Percentiles rank a stretch among this genome's conserved stretches.
Conservation (phyloP, 2,329 filamentous ascomycete species). For the Ophiostoma sp. region DNA sequence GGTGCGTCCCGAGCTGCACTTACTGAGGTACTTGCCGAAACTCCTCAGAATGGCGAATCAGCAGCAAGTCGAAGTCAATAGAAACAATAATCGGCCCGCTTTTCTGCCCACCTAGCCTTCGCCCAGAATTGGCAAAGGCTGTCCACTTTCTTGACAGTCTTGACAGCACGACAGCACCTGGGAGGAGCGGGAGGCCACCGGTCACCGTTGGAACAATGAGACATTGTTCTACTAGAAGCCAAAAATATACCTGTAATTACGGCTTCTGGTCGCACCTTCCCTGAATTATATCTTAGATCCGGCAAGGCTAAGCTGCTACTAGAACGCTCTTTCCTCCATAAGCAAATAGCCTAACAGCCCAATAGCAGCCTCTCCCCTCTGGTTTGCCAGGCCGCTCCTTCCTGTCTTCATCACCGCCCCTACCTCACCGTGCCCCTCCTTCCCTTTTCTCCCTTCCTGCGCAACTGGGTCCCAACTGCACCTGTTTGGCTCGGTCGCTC, state of each 20-base stretch:
- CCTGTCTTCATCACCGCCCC: not conserved
- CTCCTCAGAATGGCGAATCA: not conserved
- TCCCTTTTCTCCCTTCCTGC: constrained; percentile 1
- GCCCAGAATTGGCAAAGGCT: not conserved
- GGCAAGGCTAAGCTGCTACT: not conserved
- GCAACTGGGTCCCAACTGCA: not conserved
- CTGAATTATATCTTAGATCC: not conserved
- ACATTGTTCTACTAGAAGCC: constrained; percentile 3
- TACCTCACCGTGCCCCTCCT: constrained; percentile 6
- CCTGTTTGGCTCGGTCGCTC: not conserved
- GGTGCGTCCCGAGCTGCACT: not conserved
- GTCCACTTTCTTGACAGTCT: too few relatives aligned
- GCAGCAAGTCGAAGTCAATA: constrained; percentile 1
- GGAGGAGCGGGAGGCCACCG: not conserved
- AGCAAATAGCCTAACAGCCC: not conserved
- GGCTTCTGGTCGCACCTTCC: constrained; percentile 5
- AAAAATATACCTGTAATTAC: constrained; percentile 10
- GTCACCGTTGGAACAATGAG: not conserved
- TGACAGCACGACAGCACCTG: too few relatives aligned
- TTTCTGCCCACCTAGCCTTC: not conserved
- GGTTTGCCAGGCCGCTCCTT: constrained; percentile 4
- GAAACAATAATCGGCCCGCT: not conserved
- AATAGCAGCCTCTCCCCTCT: not conserved
- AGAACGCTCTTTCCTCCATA: not conserved
- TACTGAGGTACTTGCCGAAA: not conserved